phyloP scores from a whole-genome alignment of 2,329 filamentous ascomycete genomes.

The Talaromyces marneffei region DNA sequence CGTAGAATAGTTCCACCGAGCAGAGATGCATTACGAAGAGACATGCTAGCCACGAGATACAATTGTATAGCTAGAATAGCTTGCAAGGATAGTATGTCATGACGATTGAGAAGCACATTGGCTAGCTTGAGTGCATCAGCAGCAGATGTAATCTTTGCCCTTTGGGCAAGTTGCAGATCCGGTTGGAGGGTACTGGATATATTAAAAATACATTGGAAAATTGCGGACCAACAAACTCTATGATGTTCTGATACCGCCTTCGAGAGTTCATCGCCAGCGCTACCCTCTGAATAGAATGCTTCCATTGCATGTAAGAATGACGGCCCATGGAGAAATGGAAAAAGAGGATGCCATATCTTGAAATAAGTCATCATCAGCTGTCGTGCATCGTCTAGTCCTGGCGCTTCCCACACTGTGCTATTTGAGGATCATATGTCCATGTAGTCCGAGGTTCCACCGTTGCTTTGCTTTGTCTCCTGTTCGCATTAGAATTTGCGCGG shows the following conservation, averaged over 20 bases:
- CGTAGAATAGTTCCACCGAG: conserved; percentile 45
- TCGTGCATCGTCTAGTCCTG: conserved; percentile 30
- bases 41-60: conserved; percentile 46
- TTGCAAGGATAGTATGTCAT: conserved; percentile 45
- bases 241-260: conserved; percentile 17
- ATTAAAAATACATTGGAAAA: conserved; percentile 49
- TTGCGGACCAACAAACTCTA: conserved; percentile 30
- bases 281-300: conserved; percentile 32
- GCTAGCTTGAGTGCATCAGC: conserved; percentile 36
- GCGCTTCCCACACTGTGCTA: conserved; percentile 22
- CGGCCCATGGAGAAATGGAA: conserved; percentile 49
- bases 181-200: conserved; percentile 37
- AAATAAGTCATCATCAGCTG: conserved; percentile 47
- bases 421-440: conserved; percentile 27
- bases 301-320: conserved; percentile 45
- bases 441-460: conserved; percentile 6
- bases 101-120: conserved; percentile 33
- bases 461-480: conserved; percentile 5
- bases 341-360: conserved; percentile 48
- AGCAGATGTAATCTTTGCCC: conserved; percentile 35
- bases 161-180: conserved; percentile 28
- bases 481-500: conserved; percentile 17
- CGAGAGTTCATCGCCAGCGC: not conserved
- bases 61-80: conserved; percentile 46
- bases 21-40: conserved; percentile 45